Conservation (phyloP, 2,329 filamentous ascomycete species). For the Cladophialophora exuberans region DNA sequence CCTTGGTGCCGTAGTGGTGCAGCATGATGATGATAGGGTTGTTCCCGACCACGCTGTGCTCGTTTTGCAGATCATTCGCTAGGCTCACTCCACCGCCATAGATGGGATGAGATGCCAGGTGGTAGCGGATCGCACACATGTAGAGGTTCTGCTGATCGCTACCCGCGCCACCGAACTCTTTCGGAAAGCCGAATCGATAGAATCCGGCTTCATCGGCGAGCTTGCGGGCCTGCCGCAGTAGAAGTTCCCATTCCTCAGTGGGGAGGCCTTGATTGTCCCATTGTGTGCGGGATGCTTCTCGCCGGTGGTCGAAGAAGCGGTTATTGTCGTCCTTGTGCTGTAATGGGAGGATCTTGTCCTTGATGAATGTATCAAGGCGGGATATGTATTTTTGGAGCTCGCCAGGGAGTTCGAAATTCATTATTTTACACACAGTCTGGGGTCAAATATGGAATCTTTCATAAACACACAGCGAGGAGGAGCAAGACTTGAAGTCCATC, state of each 20-base stretch:
- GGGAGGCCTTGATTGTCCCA: slow-evolving; percentile 62
- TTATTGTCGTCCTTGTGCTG: slow-evolving; percentile 62
- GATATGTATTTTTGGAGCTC: slow-evolving; percentile 54
- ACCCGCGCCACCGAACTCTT: slow-evolving; percentile 58
- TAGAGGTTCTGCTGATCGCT: slow-evolving; percentile 58
- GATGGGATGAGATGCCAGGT: slow-evolving; percentile 57
- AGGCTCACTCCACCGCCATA: slow-evolving; percentile 57
- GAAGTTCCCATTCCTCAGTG: slow-evolving; percentile 60
- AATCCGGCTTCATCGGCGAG: slow-evolving; percentile 64
- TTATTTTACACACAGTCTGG: slow-evolving; percentile 32
- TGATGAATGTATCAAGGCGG: slow-evolving; percentile 62
- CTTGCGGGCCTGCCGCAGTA: slow-evolving; percentile 53
- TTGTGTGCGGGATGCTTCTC: slow-evolving; percentile 64
- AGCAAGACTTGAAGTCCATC: too few relatives aligned
- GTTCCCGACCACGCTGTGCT: slow-evolving; percentile 65
- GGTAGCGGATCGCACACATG: slow-evolving; percentile 66
- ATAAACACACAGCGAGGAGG: too few relatives aligned
- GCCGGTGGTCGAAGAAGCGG: slow-evolving; percentile 68
- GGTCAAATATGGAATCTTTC: too few relatives aligned
- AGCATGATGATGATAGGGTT: slow-evolving; percentile 67
- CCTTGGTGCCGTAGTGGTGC: slow-evolving; percentile 60
- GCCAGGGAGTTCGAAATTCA: slow-evolving; percentile 61
- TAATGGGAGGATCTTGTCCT: slow-evolving; percentile 56
- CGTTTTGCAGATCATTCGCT: slow-evolving; percentile 67
- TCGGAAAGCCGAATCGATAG: slow-evolving; percentile 62